A percentile compares a stretch with the other conserved stretches of the same genome.
Evolutionary conservation across 2,329 filamentous ascomycete genomes (phyloP).

Genomic region (Phyllosticta ampelicida): DNA sequence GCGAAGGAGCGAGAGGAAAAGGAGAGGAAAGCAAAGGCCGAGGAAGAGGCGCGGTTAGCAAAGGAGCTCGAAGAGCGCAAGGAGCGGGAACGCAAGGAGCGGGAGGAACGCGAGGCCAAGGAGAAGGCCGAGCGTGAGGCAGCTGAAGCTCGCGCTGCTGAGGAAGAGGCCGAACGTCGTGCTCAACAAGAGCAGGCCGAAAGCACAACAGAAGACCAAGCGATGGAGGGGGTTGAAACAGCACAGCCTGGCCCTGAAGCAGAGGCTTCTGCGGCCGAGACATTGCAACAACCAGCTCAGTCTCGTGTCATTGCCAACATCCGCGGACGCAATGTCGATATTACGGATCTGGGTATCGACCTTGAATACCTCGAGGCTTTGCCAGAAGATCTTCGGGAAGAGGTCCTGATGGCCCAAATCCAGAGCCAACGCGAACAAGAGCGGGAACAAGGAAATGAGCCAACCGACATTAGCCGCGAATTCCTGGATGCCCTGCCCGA

Average conservation of each 20-base stretch:
- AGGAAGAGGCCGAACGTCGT: constrained; percentile 17
- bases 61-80: constrained; percentile 31
- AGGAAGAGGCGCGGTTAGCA: constrained; percentile 18
- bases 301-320: constrained; percentile 69
- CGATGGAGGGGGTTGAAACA: constrained; percentile 70
- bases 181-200: constrained; percentile 20
- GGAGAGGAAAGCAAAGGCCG: constrained; percentile 49
- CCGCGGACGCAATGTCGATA: constrained; percentile 77
- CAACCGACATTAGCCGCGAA: constrained; percentile 78
- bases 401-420: constrained; percentile 86
- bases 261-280: constrained; percentile 37
- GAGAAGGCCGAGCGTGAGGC: constrained; percentile 34
- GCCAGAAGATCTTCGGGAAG: constrained; percentile 92
- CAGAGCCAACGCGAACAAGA: constrained; percentile 73
- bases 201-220: constrained; percentile 32
- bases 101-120: constrained; percentile 38
- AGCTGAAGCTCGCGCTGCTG: constrained; percentile 24
- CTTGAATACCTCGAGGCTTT: constrained; percentile 89
- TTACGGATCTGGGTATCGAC: constrained; percentile 90
- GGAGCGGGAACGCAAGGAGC: constrained; percentile 33
- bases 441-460: constrained; percentile 50
- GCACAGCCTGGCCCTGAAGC: constrained; percentile 31
- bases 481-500: constrained; percentile 88
- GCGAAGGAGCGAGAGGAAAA: constrained; percentile 62
- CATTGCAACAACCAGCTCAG: constrained; percentile 18